Evolutionary conservation across 2,329 filamentous ascomycete genomes (phyloP).

Genomic region (Fusarium nanum): DNA sequence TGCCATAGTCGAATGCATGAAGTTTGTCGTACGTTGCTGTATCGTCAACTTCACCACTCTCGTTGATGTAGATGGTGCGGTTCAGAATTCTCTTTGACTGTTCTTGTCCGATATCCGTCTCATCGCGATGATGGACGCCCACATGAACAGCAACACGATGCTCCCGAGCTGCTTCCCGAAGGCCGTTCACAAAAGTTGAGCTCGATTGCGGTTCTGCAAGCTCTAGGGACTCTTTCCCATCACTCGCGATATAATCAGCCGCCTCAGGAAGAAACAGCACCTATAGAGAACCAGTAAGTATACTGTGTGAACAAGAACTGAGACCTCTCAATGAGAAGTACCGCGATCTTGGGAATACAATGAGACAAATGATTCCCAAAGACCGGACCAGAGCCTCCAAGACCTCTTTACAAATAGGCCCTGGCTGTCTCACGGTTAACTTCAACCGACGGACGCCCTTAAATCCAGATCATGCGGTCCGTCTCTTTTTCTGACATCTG

Average conservation of each 20-base stretch:
- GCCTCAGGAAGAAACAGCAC: constrained; percentile 94
- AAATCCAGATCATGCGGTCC: constrained; percentile 4
- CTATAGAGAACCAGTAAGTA: constrained; percentile 53
- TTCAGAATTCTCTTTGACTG: constrained; percentile 58
- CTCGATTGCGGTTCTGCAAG: constrained; percentile 74
- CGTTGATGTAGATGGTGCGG: constrained; percentile 64
- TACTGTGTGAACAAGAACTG: constrained; percentile 34
- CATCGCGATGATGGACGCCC: constrained; percentile 80
- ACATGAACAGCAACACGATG: constrained; percentile 81
- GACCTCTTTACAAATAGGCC: not conserved
- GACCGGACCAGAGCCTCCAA: not conserved
- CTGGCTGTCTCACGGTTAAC: constrained; percentile 38
- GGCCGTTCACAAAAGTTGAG: constrained; percentile 80
- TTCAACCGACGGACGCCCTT: constrained; percentile 25
- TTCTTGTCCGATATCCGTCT: constrained; percentile 44
- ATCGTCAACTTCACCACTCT: constrained; percentile 56
- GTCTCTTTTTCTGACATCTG: constrained; percentile 10
- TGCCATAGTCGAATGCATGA: constrained; percentile 83
- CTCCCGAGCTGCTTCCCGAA: constrained; percentile 74
- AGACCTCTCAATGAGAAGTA: constrained; percentile 20
- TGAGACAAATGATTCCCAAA: constrained; percentile 12
- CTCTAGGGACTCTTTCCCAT: constrained; percentile 73
- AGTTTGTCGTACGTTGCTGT: constrained; percentile 80
- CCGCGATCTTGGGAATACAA: constrained; percentile 18
- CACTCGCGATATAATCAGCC: constrained; percentile 84